Evolutionary conservation across 345 rosid genomes (phyloP), one percentile per base, ranked within the genome.

Genomic region (Aethionema arabicum): DNA sequence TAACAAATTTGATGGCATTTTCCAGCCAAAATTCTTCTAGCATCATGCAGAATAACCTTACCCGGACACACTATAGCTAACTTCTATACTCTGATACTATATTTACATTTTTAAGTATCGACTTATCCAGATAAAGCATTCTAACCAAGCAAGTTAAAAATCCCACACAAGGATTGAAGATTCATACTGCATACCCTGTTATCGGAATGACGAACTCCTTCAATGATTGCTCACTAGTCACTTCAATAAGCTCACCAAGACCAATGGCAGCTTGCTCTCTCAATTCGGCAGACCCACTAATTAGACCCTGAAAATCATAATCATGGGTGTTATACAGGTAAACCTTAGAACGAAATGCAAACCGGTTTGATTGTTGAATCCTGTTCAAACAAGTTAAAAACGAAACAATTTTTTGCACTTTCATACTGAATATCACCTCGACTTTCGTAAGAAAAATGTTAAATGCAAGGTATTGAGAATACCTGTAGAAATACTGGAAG

Each of bases 211-310:
- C 97, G 46, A 90, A 90, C 69, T 83, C 97, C 80, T 79, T 93
- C 53, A 93, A 61, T 7, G 90, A 75, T 74, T 82, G 81, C 75
- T 93, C 99, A 43, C 97, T 90, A 41, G 99, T 93, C 71, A 90
- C 95, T 80, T 93, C 97, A 72, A 93, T 79, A 56, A 93, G 95
- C 80, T 93, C 97, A 59, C 99, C 99, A 54, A 93, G 95, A 71
- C 99, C 97, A 61, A 90, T 59, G 9, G 99, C 97, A 42, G 99
- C 99, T 77, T 90, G 99, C 81, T 90, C 96, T 72, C 97, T 80
- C 62, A 90, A 56, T 48, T 93, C 99, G 4, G 97, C 90, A 52
- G 97, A 90, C 57, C 97, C 96, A 71, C 96, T 87, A 27, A 79
- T 76, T 57, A 93, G 80, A 61, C 97, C 97, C 99, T 93, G 74